These are phyloP conservation scores for Fusarium heterosporum DNA, from an alignment of 2,329 filamentous ascomycete genomes.

Conservation along the genomic window DNA sequence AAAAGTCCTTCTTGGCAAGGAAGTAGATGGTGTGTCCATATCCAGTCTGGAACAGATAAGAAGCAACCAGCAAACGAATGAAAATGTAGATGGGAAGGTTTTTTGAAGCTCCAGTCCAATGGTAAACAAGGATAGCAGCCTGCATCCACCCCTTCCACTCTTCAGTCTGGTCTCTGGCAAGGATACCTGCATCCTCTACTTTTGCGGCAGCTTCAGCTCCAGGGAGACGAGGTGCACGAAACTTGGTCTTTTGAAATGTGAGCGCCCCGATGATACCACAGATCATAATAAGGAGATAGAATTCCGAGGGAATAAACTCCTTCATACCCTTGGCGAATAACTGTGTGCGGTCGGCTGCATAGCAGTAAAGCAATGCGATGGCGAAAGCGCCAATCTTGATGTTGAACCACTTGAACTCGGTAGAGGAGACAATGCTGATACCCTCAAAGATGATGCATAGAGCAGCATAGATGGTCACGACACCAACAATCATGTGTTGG, in stretches of 20 bases:
- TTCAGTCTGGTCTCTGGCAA: constrained; percentile 66
- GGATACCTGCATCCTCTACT: constrained; percentile 38
- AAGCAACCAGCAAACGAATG: constrained; percentile 64
- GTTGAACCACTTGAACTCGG: constrained; percentile 32
- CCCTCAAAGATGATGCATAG: constrained; percentile 37
- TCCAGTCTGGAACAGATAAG: constrained; percentile 72
- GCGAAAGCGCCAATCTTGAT: constrained; percentile 46
- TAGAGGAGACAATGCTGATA: constrained; percentile 25
- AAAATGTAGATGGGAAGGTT: constrained; percentile 65
- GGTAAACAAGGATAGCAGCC: constrained; percentile 63
- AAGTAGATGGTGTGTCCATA: constrained; percentile 72
- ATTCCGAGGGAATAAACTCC: constrained; percentile 36
- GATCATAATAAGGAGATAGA: constrained; percentile 29
- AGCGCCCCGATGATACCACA: constrained; percentile 17
- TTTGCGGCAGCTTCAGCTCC: constrained; percentile 1
- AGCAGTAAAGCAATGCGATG: constrained; percentile 46
- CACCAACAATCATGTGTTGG: constrained; percentile 42
- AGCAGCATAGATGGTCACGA: constrained; percentile 34
- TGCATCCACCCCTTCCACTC: constrained; percentile 78
- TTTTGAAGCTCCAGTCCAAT: constrained; percentile 65
- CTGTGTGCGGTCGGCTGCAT: constrained; percentile 47
- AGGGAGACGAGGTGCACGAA: constrained; percentile 28
- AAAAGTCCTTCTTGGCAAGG: constrained; percentile 67
- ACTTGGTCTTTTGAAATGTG: constrained; percentile 37
- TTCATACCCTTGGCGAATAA: constrained; percentile 47